Conservation (phyloP, 164 flowering plant species). For the Warburgia ugandensis region DNA sequence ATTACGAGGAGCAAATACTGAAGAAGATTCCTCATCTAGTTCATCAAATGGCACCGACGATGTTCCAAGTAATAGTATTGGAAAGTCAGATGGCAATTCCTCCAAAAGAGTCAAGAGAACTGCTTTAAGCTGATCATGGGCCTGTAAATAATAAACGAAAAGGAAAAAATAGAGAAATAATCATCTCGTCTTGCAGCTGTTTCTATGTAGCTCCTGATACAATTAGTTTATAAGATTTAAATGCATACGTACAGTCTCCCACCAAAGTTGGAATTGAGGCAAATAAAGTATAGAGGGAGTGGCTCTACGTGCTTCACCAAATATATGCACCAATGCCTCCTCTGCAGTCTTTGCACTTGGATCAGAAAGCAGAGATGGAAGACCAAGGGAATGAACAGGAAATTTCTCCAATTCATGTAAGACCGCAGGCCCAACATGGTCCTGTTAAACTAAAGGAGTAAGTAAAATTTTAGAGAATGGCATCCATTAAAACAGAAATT, state of each 20-base stretch:
- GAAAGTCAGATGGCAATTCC: constrained; percentile 86
- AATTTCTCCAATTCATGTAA: constrained; percentile 97
- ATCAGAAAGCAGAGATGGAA: constrained; percentile 96
- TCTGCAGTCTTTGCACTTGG: constrained; percentile 99
- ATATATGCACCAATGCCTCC: constrained; percentile 94
- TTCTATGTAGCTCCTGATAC: no score
- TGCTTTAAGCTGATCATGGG: constrained; percentile 93
- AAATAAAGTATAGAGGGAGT: constrained; percentile 89
- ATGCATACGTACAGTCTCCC: constrained; percentile 88
- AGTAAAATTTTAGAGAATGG: constrained; percentile 34
- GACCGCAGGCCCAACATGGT: constrained; percentile 98
- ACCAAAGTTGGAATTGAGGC: constrained; percentile 93
- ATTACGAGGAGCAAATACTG: constrained; percentile 59
- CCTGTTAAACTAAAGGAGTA: constrained; percentile 73
- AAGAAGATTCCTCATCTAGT: constrained; percentile 28
- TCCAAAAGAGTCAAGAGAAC: constrained; percentile 77
- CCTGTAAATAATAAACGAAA: constrained; percentile 69
- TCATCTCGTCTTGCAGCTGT: no score
- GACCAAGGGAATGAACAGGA: constrained; percentile 96
- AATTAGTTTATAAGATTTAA: not conserved
- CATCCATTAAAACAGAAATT: constrained; percentile 2
- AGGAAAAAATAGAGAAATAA: no score
- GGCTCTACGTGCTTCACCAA: constrained; percentile 97
- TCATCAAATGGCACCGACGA: constrained; percentile 37
- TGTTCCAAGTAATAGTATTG: constrained; percentile 79